Conservation (phyloP, 2,329 filamentous ascomycete species). For the Huntiella bhutanensis region DNA sequence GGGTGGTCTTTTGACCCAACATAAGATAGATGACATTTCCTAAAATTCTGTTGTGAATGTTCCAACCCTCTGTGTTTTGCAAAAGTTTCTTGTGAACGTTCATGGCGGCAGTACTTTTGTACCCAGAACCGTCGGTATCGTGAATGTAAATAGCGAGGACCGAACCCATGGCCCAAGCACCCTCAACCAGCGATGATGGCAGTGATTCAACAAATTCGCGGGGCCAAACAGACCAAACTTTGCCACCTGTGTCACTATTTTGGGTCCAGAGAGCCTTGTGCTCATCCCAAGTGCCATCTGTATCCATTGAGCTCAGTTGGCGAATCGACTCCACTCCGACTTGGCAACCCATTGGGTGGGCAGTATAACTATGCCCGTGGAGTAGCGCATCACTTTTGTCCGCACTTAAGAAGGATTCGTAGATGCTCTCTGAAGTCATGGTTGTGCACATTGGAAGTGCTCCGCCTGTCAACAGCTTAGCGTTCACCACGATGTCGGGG, state of each 20-base stretch:
- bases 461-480: slow-evolving; percentile 68
- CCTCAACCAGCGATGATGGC: slow-evolving; percentile 37
- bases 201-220: slow-evolving; percentile 36
- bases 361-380: slow-evolving; percentile 76
- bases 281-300: slow-evolving; percentile 33
- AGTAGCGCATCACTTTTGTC: slow-evolving; percentile 64
- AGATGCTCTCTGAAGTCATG: slow-evolving; percentile 54
- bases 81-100: slow-evolving; percentile 22
- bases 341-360: slow-evolving; percentile 62
- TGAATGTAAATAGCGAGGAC: slow-evolving; percentile 47
- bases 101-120: slow-evolving; percentile 28
- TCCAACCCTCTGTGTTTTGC: slow-evolving; percentile 19
- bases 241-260: slow-evolving; percentile 12
- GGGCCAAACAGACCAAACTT: slow-evolving; percentile 54
- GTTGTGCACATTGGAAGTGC: slow-evolving; percentile 62
- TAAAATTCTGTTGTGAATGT: slow-evolving; percentile 33
- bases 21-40: slow-evolving; percentile 42
- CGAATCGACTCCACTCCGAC: slow-evolving; percentile 51
- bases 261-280: slow-evolving; percentile 29
- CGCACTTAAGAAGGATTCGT: slow-evolving; percentile 47
- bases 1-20: slow-evolving; percentile 28
- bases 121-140: slow-evolving; percentile 24
- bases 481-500: slow-evolving; percentile 62
- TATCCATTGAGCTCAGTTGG: slow-evolving; percentile 40
- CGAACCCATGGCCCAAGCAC: slow-evolving; percentile 55